phyloP scores from a whole-genome alignment of 2,329 filamentous ascomycete species.

The Zymoseptoria tritici region DNA sequence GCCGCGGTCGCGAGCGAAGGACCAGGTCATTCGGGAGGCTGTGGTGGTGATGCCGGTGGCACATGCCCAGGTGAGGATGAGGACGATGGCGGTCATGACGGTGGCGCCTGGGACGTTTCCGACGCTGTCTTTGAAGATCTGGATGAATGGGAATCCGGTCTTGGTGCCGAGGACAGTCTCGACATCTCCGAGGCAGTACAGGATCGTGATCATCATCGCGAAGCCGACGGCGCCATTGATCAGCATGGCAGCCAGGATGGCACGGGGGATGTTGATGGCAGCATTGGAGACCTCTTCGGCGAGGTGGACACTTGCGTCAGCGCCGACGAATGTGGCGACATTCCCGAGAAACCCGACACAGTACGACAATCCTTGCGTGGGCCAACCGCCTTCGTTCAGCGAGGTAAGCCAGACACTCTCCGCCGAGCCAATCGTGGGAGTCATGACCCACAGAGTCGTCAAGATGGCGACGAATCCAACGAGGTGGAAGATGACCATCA shows the following conservation, averaged over 20 bases:
- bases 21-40: slow-evolving; percentile 35
- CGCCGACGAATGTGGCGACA: slow-evolving; percentile 31
- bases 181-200: slow-evolving; percentile 39
- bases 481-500: slow-evolving; percentile 40
- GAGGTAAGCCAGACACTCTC: slow-evolving; percentile 27
- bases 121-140: slow-evolving; percentile 44
- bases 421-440: slow-evolving; percentile 19
- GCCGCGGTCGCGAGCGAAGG: slow-evolving; percentile 37
- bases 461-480: slow-evolving; percentile 49
- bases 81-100: slow-evolving; percentile 41
- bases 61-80: slow-evolving; percentile 28
- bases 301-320: slow-evolving; percentile 41
- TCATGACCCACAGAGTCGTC: slow-evolving; percentile 35
- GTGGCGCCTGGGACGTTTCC: slow-evolving; percentile 37
- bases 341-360: slow-evolving; percentile 31
- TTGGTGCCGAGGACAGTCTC: slow-evolving; percentile 34
- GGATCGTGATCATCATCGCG: slow-evolving; percentile 37
- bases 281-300: slow-evolving; percentile 47
- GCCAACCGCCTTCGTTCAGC: slow-evolving; percentile 28
- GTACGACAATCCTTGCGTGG: slow-evolving; percentile 28
- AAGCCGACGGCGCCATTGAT: slow-evolving; percentile 45
- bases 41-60: slow-evolving; percentile 34
- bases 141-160: slow-evolving; percentile 45
- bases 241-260: slow-evolving; percentile 42
- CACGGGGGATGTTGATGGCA: slow-evolving; percentile 40